Evolutionary conservation across 257 asterid species (phyloP).

Genomic region (Nicotiana otophora): DNA sequence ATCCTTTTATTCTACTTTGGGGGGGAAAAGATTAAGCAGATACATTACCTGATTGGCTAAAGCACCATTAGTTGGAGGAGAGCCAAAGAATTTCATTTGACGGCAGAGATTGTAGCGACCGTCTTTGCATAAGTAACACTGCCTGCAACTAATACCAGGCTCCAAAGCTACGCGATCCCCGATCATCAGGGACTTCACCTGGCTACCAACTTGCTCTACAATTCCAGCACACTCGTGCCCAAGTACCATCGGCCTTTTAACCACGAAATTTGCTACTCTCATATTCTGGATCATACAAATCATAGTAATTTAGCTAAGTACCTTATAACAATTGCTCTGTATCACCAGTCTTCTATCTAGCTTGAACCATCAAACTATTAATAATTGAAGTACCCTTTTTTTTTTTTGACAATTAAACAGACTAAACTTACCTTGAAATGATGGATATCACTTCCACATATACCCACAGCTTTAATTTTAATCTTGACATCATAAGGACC

Average conservation of each 20-base stretch:
- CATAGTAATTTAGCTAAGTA: not conserved
- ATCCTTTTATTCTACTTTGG: not conserved
- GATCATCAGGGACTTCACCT: constrained; percentile 18
- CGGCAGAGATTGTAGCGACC: constrained; percentile 31
- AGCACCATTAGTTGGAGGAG: constrained; percentile 39
- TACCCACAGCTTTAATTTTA: constrained; percentile 88
- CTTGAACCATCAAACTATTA: no score
- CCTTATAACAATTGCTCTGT: not conserved
- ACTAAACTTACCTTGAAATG: constrained; percentile 59
- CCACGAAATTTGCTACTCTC: constrained; percentile 28
- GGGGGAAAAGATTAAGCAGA: not conserved
- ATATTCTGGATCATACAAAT: constrained; percentile 7
- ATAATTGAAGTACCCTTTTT: not conserved
- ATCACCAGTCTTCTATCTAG: not conserved
- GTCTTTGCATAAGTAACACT: constrained; percentile 25
- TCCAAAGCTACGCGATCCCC: constrained; percentile 37
- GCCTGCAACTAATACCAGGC: constrained; percentile 35
- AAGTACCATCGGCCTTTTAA: constrained; percentile 34
- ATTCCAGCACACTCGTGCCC: constrained; percentile 46
- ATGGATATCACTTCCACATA: constrained; percentile 91
- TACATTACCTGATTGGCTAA: constrained; percentile 36
- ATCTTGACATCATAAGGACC: constrained; percentile 84
- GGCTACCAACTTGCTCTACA: constrained; percentile 29
- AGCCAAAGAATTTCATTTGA: constrained; percentile 31
- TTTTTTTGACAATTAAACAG: not conserved